These are phyloP conservation scores for Trametes gibbosa DNA, from an alignment of 768 basidiomycete genomes.

Conservation along the genomic window DNA sequence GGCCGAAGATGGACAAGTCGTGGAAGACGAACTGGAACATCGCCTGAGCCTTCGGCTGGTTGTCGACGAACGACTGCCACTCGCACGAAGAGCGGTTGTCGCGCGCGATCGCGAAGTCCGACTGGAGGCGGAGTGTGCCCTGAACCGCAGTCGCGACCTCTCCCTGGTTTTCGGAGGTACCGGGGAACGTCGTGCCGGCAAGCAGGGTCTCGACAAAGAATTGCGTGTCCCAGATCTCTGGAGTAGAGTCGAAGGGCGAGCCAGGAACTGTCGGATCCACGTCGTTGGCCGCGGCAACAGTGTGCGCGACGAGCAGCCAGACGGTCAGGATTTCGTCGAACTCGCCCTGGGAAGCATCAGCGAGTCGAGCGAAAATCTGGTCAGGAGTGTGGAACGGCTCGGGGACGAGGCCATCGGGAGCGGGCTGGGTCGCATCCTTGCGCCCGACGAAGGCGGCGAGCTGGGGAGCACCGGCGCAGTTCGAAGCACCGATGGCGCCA, in stretches of 20 bases:
- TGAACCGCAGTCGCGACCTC: conserved; percentile 2
- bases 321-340: conserved; percentile 11
- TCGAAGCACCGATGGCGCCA: conserved; percentile 11
- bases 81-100: conserved; percentile 25
- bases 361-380: conserved; percentile 20
- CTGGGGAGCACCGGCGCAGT: conserved; percentile 16
- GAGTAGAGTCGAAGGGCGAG: conserved; percentile 13
- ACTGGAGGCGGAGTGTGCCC: conserved; percentile 11
- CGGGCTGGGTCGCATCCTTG: conserved; percentile 3
- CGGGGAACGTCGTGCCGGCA: conserved; percentile 11
- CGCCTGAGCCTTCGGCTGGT: conserved; percentile 17
- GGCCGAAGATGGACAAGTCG: conserved; percentile 14
- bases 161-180: conserved; percentile 9
- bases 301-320: conserved; percentile 15
- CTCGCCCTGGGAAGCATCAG: conserved; percentile 8
- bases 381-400: conserved; percentile 12
- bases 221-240: conserved; percentile 10
- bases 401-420: conserved; percentile 10
- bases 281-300: conserved; percentile 10
- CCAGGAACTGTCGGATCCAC: conserved; percentile 13
- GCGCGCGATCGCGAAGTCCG: conserved; percentile 22
- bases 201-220: conserved; percentile 13
- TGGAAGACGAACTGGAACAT: conserved; percentile 20
- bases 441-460: conserved; percentile 9
- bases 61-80: conserved; percentile 27